Base-by-base conservation (phyloP, 2,329 filamentous ascomycete species). In the Fusarium gaditjirri region DNA sequence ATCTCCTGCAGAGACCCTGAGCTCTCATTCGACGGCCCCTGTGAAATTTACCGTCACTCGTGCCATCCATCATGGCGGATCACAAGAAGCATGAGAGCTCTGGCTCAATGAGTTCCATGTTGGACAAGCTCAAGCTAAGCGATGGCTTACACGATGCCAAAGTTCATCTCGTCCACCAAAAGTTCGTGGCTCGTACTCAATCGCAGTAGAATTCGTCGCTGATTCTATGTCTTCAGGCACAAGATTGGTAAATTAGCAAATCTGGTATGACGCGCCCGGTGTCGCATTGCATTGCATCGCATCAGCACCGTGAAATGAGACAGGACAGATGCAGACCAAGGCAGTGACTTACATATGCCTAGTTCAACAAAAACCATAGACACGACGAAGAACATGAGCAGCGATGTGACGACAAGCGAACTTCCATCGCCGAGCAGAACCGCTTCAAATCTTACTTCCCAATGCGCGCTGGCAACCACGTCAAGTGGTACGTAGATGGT, bases 401-500 rank as follows among this genome's bases (percentile, higher is more conserved):
- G 81, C 86, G 82, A 14, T 95, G 93, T 46, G 95, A 98, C 79
- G 88, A 88, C 17, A 97, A 97, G 84, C 89, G 96, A 65, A 88
- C 87, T 25, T 87, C 84, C 21, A 92, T 96, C 54, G 87, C 88
- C 73, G 89, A 95, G 64, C 87, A 89, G 19, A 91, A 98, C 79
- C 91, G 95, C 44, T 98, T 94, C 84, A 81, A 92, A n/a, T 97
- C 94, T 8, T 99, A 93, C 82, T 97, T 97, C 41, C 95, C 95
- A 0, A 92, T 95, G 79, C 90, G 92, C 46, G 91, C 95, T 16
- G 92, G 91, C 33, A 98, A 98, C 81, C 86, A 93, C 64, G 87
- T 96, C 79, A 98, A 98, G 84, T 99, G 95, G 95, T 98, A 98
- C 82, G 94, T 98, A 16, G 96, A 98, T 79, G 96, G 94, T 6